Conservation (phyloP, 371 early-diverging fungal genomes). For the Haplosporangium sp. region DNA sequence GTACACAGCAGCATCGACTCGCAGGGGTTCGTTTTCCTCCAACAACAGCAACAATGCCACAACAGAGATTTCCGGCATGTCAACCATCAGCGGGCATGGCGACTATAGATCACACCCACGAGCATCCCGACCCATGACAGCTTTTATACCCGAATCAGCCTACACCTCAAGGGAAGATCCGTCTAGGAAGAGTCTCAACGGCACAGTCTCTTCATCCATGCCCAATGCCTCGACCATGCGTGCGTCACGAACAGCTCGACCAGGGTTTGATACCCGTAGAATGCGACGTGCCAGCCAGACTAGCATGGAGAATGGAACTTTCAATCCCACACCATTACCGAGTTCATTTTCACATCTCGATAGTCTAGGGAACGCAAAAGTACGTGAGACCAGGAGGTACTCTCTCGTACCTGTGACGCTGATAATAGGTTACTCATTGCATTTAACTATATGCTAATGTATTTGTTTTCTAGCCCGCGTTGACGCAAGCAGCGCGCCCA, state of each 20-base stretch:
- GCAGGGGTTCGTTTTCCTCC: constrained; percentile 71
- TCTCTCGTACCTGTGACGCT: neutral
- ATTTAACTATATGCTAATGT: constrained; percentile 1
- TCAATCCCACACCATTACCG: constrained; percentile 73
- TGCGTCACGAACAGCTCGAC: constrained; percentile 33
- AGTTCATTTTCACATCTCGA: constrained; percentile 55
- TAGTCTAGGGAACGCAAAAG: constrained; percentile 46
- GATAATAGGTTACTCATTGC: neutral
- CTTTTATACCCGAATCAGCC: constrained; percentile 52
- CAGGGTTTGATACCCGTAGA: constrained; percentile 60
- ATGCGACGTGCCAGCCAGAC: constrained; percentile 69
- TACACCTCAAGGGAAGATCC: constrained; percentile 22
- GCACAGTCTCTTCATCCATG: constrained; percentile 51
- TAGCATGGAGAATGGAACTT: constrained; percentile 71
- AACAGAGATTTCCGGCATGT: constrained; percentile 61
- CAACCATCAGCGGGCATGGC: constrained; percentile 55
- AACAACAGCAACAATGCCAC: constrained; percentile 56
- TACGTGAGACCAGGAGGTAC: neutral
- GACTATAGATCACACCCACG: constrained; percentile 44
- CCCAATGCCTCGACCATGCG: constrained; percentile 44
- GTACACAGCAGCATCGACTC: constrained; percentile 40
- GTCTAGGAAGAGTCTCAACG: constrained; percentile 1
- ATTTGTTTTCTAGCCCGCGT: constrained; percentile 30
- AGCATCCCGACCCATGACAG: constrained; percentile 44
- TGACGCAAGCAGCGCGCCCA: constrained; percentile 61